Evolutionary conservation across 495 filamentous ascomycete species (phyloP), one percentile per base, ranked within the genome.

Genomic region (Arthonia radiata): DNA sequence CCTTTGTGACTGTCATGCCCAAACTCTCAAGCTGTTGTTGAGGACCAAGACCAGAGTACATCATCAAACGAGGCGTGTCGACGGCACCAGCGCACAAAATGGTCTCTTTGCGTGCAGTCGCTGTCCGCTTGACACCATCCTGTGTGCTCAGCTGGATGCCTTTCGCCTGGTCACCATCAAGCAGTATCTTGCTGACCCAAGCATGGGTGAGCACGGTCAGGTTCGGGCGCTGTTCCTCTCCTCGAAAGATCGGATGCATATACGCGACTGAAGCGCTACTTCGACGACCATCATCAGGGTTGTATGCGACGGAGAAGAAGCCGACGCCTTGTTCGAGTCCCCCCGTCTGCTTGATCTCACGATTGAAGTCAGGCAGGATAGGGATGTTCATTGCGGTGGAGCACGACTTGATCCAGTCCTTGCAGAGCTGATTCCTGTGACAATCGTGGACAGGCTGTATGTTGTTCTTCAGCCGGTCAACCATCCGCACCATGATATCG

Each of bases 181-280:
- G 56, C 35, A 79, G 76, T 32, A 86, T 50, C 33, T 65, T 71
- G 37, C 60, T 69, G 22, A 81, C 76, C 70, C 73, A 80, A 11
- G 75, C 63, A 37, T 79, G 64, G 31, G 72, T 80, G 24, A 86
- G 51, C 27, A 86, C 64, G 6, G 70, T 80, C 41, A 86, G 47
- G 38, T 86, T 86, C 2, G 67, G 61, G 18, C 73, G 53, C 43
- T 65, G 68, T 53, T 81, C 74, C 17, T 73, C 63, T 4, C 72
- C 74, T 7, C 61, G 56, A 17, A 86, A 53, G 31, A 86, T 79
- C 13, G 77, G 77, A 39, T 86, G 77, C 41, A 86, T 76, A 42
- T 86, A 86, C 10, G 77, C 77, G 3, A 86, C 77, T 37, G 64
- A 71, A 27, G 77, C 73, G 42, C 71, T 78, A 53, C 69, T 76